Base-by-base conservation (phyloP, 2,329 filamentous ascomycete species). In the Triangularia setosa region DNA sequence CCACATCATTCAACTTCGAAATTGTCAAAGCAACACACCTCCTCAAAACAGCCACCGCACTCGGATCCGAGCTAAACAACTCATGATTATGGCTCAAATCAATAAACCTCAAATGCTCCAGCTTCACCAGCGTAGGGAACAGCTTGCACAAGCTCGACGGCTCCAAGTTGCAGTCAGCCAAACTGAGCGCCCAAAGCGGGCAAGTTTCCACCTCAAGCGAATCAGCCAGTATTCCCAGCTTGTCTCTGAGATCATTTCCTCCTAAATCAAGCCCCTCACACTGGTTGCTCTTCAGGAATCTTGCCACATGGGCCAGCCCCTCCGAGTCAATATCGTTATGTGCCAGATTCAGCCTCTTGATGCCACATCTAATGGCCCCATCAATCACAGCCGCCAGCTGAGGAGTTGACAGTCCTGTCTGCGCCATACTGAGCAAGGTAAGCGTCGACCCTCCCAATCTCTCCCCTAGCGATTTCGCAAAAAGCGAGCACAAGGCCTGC, bases 241-340 rank as follows among this genome's bases (percentile, higher is more conserved):
- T 80, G 30, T 86, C 81, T 54, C 80, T 76, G 18, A 89, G 75
- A 68, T 95, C 87, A 71, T 98, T 98, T 24, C 93, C 92, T 48
- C 93, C 92, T 12, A 98, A 79, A 75, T 98, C 95, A 4, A 99
- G 81, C 5, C 92, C 94, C 75, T 96, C 90, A 70, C 94, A 98
- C 59, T 88, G 84, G 0, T 90, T 90, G 23, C 87, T 87, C 27
- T 87, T 84, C 21, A 98, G 76, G 73, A 93, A 98, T 61, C 85
- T 86, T 28, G 90, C 83, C 28, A 97, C 85, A 72, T 96, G 89
- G 61, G 86, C 82, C 60, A 97, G 78, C 0, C 91, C 91, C 70
- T 90, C 87, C 5, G 84, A 81, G 61, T 91, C 88, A 27, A 99
- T 83, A 30, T 87, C 80, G 71, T 97, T 97, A 63, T 91, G 89